Evolutionary conservation across 2,329 filamentous ascomycete species (phyloP), one percentile per base, ranked within the genome.

Genomic region (Ceratocystiopsis sp.): DNA sequence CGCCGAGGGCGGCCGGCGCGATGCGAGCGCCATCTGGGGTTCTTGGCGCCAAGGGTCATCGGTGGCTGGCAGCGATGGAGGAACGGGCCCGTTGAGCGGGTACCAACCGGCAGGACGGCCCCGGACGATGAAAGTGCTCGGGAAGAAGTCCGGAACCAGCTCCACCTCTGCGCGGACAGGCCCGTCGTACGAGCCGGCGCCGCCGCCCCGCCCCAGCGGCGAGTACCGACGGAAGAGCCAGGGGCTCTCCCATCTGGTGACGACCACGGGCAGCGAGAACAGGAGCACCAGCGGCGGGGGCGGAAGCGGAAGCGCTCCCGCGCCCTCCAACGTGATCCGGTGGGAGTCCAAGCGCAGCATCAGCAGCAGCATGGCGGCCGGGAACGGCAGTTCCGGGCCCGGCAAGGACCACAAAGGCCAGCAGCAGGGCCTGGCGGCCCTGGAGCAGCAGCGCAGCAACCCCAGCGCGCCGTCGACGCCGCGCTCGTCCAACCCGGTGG

Each of bases 41-140:
- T 77, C 80, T 1, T 85, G 81, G 81, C 75, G 80, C 37, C 76
- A 75, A 34, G 66, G 68, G 4, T 55, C 65, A 3, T 59, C 63
- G 10, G 57, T 61, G 1, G 65, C 64, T 42, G 66, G 68, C 7
- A 54, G 63, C 41, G 78, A 80, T 37, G 68, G 65, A 53, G 73
- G 75, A 48, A 66, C 61, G 49, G 61, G 62, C 2, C 68, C 68
- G 43, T 59, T 73, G 50, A 78, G 75, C 52, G 77, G 78, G 21
- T 84, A 85, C 55, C 80, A 84, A 55, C 79, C 78, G 52, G 67
- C 78, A 50, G 61, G 75, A 55, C 67, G 76, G 16, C 62, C 69
- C 15, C 74, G 81, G 41, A 78, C 77, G 41, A 96, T 96, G 81
- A 96, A 94, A 64, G 80, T 95, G 2, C 67, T 96, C 42, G 25